These are phyloP conservation scores for Leccinum pellstonianum DNA, from an alignment of 768 basidiomycete species.

Conservation along the genomic window DNA sequence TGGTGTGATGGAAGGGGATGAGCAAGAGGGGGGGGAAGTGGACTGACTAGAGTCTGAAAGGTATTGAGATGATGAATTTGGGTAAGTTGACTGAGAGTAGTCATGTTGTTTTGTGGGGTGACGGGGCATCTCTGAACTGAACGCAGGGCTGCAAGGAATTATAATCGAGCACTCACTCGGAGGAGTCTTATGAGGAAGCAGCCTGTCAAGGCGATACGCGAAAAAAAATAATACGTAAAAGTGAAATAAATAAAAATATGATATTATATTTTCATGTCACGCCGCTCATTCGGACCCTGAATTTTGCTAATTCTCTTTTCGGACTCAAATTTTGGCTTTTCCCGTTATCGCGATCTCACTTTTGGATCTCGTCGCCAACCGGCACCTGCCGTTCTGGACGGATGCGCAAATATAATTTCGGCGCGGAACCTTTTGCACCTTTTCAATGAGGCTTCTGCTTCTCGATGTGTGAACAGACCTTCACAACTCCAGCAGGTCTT, in stretches of 20 bases:
- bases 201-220: slow-evolving; percentile 36
- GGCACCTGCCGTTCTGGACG: slow-evolving; percentile 29
- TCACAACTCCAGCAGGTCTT: slow-evolving; percentile 1
- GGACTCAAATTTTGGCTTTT: slow-evolving; percentile 35
- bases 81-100: slow-evolving; percentile 16
- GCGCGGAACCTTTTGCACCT: slow-evolving; percentile 28
- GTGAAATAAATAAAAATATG: slow-evolving; percentile 24
- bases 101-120: slow-evolving; percentile 32
- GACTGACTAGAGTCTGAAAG: slow-evolving; percentile 29
- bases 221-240: slow-evolving; percentile 38
- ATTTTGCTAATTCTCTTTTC: slow-evolving; percentile 28
- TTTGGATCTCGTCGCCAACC: slow-evolving; percentile 28
- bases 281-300: slow-evolving; percentile 34
- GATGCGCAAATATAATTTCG: slow-evolving; percentile 32
- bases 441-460: slow-evolving; percentile 11
- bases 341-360: slow-evolving; percentile 32
- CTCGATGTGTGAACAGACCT: slow-evolving; percentile 19
- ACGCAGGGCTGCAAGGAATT: slow-evolving; percentile 27
- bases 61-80: slow-evolving; percentile 17
- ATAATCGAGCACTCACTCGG: slow-evolving; percentile 23
- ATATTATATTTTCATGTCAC: slow-evolving; percentile 23
- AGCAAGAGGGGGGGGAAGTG: slow-evolving; percentile 12
- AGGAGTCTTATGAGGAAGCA: slow-evolving; percentile 35
- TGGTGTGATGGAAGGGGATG: not conserved
- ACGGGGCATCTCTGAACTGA: slow-evolving; percentile 25